Evolutionary conservation across 257 asterid genomes (phyloP), one percentile per base, ranked within the genome.

Genomic region (Salvia hispanica): DNA sequence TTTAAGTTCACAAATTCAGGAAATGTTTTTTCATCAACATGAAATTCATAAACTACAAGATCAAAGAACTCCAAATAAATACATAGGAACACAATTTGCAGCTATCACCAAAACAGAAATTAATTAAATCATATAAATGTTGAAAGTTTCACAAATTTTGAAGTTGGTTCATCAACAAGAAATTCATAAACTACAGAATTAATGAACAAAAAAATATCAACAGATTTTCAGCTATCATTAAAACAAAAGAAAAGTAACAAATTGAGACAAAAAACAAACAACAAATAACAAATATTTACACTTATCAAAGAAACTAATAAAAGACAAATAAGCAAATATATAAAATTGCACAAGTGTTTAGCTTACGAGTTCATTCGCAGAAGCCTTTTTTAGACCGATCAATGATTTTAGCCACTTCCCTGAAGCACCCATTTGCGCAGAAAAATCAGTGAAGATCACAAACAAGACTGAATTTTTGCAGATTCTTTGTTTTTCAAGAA

Each of bases 341-440:
- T 31, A 13, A 13, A 12, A 36, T 28, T n/a, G 12, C 33, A 16
- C 9, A 47, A 61, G 6, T 15, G 25, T 59, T 45, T 8, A 40
- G 67, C 87, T 77, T 70, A 87, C 95, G 7, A 76, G 73, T 69
- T 87, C 88, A 43, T 74, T 80, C 0, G 67, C 52, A 36, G 85
- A 80, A 9, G 79, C 67, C 79, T 85, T 89, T 75, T 76, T 84
- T 5, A 81, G 83, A 10, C 82, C 77, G 56, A 92, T 83, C 28
- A 92, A 65, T n/a, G 98, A 87, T 72, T 84, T 87, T 47, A 92
- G 87, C 98, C 98, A 92, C 57, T 84, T 92, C 52, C 89, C 95
- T 1, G 98, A 84, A 80, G 78, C 90, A 72, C 98, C 96, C 98
- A 92, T 92, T 74, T 61, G 43, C 13, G 46, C 31, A n/a, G 48